Evolutionary conservation across 2,329 filamentous ascomycete genomes (phyloP).

Genomic region (Botryotinia narcissicola): DNA sequence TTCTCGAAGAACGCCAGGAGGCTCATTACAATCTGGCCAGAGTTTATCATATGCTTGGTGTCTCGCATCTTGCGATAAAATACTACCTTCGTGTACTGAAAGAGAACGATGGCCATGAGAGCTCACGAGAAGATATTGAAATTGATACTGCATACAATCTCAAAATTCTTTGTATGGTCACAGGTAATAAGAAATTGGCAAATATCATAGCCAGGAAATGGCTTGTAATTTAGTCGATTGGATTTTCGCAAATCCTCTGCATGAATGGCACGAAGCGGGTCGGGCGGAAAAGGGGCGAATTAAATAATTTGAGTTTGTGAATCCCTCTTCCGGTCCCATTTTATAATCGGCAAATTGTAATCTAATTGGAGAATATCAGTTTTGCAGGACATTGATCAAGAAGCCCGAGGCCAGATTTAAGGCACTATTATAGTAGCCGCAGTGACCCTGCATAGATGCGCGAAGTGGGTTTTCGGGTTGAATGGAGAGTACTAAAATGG

Average conservation of each 20-base stretch:
- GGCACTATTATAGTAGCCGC: conserved; percentile 5
- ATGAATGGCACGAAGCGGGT: background rate
- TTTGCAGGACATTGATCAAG: background rate
- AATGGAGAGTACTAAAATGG: background rate
- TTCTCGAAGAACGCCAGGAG: conserved; percentile 59
- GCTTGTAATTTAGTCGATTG: conserved; percentile 40
- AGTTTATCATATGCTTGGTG: conserved; percentile 71
- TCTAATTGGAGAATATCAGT: background rate
- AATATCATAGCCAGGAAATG: conserved; percentile 59
- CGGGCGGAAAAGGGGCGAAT: background rate
- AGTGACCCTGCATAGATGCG: conserved; percentile 8
- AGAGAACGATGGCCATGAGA: conserved; percentile 36
- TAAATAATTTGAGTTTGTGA: conserved; percentile 5
- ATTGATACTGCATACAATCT: conserved; percentile 73
- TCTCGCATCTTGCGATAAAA: conserved; percentile 68
- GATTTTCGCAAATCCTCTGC: background rate
- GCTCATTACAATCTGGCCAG: conserved; percentile 79
- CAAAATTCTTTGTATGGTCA: conserved; percentile 63
- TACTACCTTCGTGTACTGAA: conserved; percentile 59
- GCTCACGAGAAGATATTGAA: conserved; percentile 54
- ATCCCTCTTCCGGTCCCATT: background rate
- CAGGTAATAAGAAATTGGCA: conserved; percentile 61
- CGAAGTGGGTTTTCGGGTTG: background rate
- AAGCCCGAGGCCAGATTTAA: background rate
- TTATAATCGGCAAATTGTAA: background rate